Percentiles rank a stretch among this genome's conserved stretches.
phyloP scores from a whole-genome alignment of 2,329 filamentous ascomycete genomes.

The Hymenoscyphus repandus region DNA sequence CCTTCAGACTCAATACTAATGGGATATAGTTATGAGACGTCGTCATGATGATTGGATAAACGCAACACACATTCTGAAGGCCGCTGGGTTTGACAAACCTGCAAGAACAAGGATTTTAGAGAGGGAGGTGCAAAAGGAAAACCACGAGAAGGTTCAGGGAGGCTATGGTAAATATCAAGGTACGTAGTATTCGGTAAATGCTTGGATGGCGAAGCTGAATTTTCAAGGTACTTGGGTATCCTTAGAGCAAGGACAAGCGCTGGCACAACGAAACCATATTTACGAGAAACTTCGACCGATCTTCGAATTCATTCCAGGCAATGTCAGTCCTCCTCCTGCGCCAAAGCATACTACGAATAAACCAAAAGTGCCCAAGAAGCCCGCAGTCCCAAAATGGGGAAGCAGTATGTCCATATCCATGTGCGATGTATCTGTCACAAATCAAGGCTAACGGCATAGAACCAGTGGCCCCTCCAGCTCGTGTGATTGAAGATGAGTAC shows the following conservation, averaged over 20 bases:
- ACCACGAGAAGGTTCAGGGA: constrained; percentile 96
- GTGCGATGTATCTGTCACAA: too few species aligned
- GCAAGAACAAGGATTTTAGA: constrained; percentile 92
- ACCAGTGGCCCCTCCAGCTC: constrained; percentile 36
- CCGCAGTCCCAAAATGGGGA: constrained; percentile 56
- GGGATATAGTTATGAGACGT: constrained; percentile 69
- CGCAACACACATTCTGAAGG: constrained; percentile 97
- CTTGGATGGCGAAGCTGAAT: constrained; percentile 13
- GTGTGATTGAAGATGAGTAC: constrained; percentile 54
- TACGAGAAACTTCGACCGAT: constrained; percentile 79
- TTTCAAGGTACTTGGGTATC: constrained; percentile 87
- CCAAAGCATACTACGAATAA: constrained; percentile 89
- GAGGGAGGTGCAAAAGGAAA: constrained; percentile 91
- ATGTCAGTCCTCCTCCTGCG: constrained; percentile 84
- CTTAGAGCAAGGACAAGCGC: constrained; percentile 69
- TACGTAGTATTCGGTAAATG: constrained; percentile 31
- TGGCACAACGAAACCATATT: constrained; percentile 83
- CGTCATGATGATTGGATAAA: constrained; percentile 97
- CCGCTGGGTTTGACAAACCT: constrained; percentile 95
- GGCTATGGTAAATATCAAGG: constrained; percentile 99
- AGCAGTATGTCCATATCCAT: constrained; percentile 34
- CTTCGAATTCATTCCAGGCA: constrained; percentile 82
- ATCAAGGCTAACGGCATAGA: constrained; percentile 27
- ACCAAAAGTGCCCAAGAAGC: constrained; percentile 69
- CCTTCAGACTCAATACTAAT: neutral